phyloP scores from a whole-genome alignment of 176 grass and related monocot species.

The Neostapfia colusana region DNA sequence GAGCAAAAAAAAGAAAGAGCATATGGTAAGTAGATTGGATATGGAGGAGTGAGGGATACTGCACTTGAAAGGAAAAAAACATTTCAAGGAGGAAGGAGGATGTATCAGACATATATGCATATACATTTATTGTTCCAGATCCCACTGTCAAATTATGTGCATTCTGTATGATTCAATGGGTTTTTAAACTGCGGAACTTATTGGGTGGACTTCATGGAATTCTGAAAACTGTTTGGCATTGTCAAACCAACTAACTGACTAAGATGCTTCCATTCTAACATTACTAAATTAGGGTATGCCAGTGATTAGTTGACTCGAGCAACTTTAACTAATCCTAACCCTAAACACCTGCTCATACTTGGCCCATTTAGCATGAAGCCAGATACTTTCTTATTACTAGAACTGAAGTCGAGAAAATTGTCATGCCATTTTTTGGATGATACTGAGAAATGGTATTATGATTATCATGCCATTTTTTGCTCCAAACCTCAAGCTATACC shows the following conservation, averaged over 20 bases:
- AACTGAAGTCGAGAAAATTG: not conserved
- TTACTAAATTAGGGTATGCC: not conserved
- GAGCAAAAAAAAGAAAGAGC: not conserved
- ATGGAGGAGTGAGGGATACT: not conserved
- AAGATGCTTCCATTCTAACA: not conserved
- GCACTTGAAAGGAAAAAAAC: constrained; percentile 5
- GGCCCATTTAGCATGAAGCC: constrained; percentile 15
- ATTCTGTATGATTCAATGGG: constrained; percentile 26
- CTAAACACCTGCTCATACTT: not conserved
- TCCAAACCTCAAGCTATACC: not conserved
- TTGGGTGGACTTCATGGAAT: constrained; percentile 8
- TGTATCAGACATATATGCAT: not conserved
- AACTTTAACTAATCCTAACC: not conserved
- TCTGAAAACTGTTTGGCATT: not conserved
- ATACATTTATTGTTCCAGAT: not conserved
- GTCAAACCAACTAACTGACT: not conserved
- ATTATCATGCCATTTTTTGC: not conserved
- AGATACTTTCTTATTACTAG: not conserved
- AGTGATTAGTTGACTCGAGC: not conserved
- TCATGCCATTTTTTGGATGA: too few relatives aligned
- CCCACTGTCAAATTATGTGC: not conserved
- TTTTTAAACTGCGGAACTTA: not conserved
- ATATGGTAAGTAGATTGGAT: not conserved
- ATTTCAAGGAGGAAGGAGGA: not conserved
- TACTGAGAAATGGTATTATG: too few relatives aligned